Conservation (phyloP, 768 basidiomycete genomes). For the Termitomyces sp. region DNA sequence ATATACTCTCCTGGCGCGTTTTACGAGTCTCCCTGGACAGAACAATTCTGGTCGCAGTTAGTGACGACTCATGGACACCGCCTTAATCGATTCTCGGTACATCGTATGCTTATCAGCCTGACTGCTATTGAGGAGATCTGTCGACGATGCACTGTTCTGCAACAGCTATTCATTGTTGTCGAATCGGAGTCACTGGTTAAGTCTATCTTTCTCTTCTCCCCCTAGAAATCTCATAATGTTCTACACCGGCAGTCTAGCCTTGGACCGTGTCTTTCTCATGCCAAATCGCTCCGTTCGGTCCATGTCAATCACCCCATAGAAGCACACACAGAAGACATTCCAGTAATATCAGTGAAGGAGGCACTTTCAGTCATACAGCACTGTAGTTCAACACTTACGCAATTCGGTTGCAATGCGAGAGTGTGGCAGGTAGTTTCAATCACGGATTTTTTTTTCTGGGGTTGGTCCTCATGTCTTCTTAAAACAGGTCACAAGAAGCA, state of each 20-base stretch:
- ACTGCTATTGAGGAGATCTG: slow-evolving; percentile 50
- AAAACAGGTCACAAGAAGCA: slow-evolving; percentile 40
- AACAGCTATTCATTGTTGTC: slow-evolving; percentile 60
- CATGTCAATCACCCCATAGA: slow-evolving; percentile 53
- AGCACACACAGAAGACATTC: slow-evolving; percentile 18
- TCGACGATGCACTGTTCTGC: slow-evolving; percentile 41
- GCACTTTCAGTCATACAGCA: slow-evolving; percentile 40
- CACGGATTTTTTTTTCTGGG: not conserved
- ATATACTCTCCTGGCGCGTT: slow-evolving; percentile 48
- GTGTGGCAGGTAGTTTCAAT: slow-evolving; percentile 56
- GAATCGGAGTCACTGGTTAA: slow-evolving; percentile 40
- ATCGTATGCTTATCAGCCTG: slow-evolving; percentile 54
- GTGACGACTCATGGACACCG: slow-evolving; percentile 43
- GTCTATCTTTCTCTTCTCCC: not conserved
- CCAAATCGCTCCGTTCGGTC: slow-evolving; percentile 43
- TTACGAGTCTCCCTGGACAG: slow-evolving; percentile 31
- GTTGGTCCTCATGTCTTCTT: not conserved
- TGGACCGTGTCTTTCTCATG: slow-evolving; percentile 34
- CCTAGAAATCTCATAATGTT: not conserved
- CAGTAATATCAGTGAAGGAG: slow-evolving; percentile 25
- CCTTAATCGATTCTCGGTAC: slow-evolving; percentile 54
- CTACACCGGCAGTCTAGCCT: slow-evolving; percentile 29
- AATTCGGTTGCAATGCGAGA: slow-evolving; percentile 62
- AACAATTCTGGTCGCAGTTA: slow-evolving; percentile 46
- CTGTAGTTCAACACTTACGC: slow-evolving; percentile 46